phyloP scores from a whole-genome alignment of 176 grass and related monocot species.

The Guadua angustifolia region DNA sequence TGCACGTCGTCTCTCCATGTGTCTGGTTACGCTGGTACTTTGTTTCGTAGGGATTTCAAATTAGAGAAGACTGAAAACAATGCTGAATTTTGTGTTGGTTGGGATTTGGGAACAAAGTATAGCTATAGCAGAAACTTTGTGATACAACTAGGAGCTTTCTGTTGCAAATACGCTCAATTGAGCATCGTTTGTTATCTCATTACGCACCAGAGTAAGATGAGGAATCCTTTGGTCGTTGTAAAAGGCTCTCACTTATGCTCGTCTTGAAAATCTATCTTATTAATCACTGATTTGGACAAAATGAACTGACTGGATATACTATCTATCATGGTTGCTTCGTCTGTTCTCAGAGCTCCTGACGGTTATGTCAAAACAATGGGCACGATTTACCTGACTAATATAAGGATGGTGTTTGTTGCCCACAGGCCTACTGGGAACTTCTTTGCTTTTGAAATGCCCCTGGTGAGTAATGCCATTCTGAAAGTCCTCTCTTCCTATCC shows the following conservation, averaged over 20 bases:
- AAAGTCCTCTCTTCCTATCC: not conserved
- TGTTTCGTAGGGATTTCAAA: not conserved
- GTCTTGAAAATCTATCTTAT: not conserved
- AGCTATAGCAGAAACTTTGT: not conserved
- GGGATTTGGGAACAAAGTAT: not conserved
- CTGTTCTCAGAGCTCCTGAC: slow-evolving; percentile 63
- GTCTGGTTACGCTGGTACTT: not conserved
- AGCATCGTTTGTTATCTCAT: too few relatives aligned
- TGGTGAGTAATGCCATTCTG: slow-evolving; percentile 59
- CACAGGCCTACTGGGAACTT: slow-evolving; percentile 78
- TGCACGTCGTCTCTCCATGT: not conserved
- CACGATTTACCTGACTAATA: slow-evolving; percentile 92
- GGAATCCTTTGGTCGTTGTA: not conserved
- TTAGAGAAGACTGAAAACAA: not conserved
- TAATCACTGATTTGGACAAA: not conserved
- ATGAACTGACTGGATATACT: not conserved
- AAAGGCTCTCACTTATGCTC: not conserved
- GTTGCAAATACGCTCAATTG: not conserved
- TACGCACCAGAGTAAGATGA: not conserved
- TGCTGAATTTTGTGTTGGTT: not conserved
- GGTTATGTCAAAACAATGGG: slow-evolving; percentile 82
- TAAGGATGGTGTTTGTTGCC: slow-evolving; percentile 95
- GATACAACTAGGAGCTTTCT: not conserved
- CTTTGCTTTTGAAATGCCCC: slow-evolving; percentile 88
- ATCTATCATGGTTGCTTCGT: slow-evolving; percentile 10